Conservation (phyloP, 768 basidiomycete species). For the Termitomyces sp. region DNA sequence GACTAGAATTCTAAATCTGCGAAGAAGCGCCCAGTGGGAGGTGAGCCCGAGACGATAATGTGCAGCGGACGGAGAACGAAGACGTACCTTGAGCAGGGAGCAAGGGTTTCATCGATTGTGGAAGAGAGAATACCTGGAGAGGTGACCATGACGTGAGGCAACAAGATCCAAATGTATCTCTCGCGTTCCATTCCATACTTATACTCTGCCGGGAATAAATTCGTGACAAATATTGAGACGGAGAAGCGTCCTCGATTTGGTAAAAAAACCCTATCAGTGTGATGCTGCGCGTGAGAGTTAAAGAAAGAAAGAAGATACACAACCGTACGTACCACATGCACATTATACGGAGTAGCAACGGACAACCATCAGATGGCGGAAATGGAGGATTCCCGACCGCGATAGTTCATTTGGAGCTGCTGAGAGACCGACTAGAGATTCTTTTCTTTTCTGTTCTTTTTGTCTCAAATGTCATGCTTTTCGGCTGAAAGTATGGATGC, state of each 20-base stretch:
- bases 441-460: background rate
- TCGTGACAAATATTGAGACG: background rate
- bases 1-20: background rate
- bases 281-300: background rate
- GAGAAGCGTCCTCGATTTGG: background rate
- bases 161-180: background rate
- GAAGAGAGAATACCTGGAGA: background rate
- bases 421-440: background rate
- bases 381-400: background rate
- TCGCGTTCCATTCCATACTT: too few relatives aligned
- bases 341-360: background rate
- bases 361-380: background rate
- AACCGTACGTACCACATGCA: too few relatives aligned
- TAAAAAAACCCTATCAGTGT: background rate
- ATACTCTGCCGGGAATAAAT: background rate
- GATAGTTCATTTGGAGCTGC: background rate
- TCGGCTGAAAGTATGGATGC: background rate
- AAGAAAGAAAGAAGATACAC: background rate
- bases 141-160: background rate
- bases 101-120: background rate
- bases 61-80: background rate
- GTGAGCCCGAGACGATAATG: background rate
- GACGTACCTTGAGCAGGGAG: background rate
- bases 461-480: background rate
- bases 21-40: background rate